Evolutionary conservation across 2,329 filamentous ascomycete genomes (phyloP), one percentile per base, ranked within the genome.

Genomic region (Lecanicillium sp.): DNA sequence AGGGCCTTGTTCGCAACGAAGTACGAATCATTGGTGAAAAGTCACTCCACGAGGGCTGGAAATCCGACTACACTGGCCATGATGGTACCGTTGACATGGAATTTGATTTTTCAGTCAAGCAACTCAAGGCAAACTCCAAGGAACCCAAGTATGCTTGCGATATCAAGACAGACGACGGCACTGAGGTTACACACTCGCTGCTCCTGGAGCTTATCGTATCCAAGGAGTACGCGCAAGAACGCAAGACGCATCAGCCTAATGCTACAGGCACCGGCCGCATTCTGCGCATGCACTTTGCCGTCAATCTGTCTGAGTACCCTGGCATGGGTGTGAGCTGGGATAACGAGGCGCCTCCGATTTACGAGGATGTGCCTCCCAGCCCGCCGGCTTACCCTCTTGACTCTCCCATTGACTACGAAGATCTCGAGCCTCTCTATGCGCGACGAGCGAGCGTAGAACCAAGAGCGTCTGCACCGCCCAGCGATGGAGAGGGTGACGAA

Each of bases 311-410:
- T 4, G 84, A 94, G 63, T 77, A 85, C 43, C 76, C 77, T 15
- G 90, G 90, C 14, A 75, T 95, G 56, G 89, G 90, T 36, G 89
- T 98, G 51, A 86, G 84, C 50, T 98, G 92, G 90, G 90, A 96
- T 51, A 90, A 95, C 62, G 90, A 98, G 67, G 80, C 85, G 54
- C 90, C 90, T 11, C 90, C 90, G 1, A 77, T 94, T 49, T 98
- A 98, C 63, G 83, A 92, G 60, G 87, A 96, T 55, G 88, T 96
- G 30, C 89, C 90, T 1, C 81, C 79, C 3, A 87, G 83, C 51
- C 90, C 90, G 35, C 90, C 90, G 0, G 72, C 69, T 5, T 89
- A 89, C 60, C 65, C 56, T 19, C 41, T 46, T 12, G 44, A 61
- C 43, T 56, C 59, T 13, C 59, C 58, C 3, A 45, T 60, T 29